Base-by-base conservation (phyloP, 768 basidiomycete species). In the Trametes meyenii region DNA sequence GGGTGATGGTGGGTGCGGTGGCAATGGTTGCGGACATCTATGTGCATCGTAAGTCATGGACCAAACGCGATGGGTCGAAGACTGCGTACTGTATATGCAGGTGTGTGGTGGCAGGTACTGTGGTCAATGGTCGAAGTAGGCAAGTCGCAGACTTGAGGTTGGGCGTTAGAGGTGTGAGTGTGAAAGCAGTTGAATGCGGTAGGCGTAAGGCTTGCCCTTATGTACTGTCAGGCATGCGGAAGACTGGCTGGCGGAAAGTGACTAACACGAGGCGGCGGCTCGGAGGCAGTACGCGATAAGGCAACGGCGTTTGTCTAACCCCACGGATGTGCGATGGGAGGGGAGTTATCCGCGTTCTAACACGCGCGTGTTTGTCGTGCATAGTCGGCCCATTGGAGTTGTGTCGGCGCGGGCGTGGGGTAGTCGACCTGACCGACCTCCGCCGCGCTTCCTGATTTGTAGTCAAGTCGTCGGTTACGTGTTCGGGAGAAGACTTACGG, bases 221-320 rank as follows among this genome's bases (percentile, higher is more conserved):
- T 54, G 52, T 66, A 49, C 29, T 21, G 40, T 21, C 50, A 38
- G 43, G 52, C 65, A 66, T 59, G 65, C 57, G 65, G 61, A 49
- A 33, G 53, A 36, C 42, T 61, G 61, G 58, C 61, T 48, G 38
- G 29, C 19, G 51, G 17, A 24, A 54, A 43, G 45, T 40, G 39
- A 45, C 43, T 16, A n/a, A 53, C 65, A 66, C 61, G 65, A 66
- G 65, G 65, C 48, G 51, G 29, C 33, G 19, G 45, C 44, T 26
- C 56, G 39, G 5, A n/a, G 46, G 46, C 19, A 8, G 5, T 21
- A 10, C 43, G 19, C 38, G 46, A 52, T 52, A 52, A 24, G 51
- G 51, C 48, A 58, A 58, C 17, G 46, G 48, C 48, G 56, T 40
- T 58, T 49, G 38, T 49, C 39, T 2, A 11, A 3, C 19, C 43